A percentile compares a stretch with the other conserved stretches of the same genome.
Conservation (phyloP, 305 asterid species). For the Petunia hybrid region DNA sequence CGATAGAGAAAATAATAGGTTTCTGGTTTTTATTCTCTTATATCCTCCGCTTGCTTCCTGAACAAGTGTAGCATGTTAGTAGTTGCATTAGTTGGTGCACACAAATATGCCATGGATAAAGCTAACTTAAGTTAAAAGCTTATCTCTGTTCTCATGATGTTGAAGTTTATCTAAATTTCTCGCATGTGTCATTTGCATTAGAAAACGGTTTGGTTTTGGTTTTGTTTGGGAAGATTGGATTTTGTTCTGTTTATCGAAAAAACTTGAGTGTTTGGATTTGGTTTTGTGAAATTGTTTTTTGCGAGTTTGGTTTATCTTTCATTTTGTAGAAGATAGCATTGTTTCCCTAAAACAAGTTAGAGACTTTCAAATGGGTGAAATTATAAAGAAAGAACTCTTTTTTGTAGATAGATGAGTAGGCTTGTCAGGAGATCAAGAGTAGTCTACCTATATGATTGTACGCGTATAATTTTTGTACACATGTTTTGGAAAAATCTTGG, state of each 20-base stretch:
- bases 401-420: neutral
- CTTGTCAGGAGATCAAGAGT: neutral
- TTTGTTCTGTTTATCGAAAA: neutral
- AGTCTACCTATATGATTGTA: neutral
- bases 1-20: neutral
- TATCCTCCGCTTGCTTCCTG: neutral
- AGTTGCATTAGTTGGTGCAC: conserved; percentile 3
- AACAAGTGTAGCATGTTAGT: neutral
- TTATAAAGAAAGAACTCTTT: neutral
- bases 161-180: neutral
- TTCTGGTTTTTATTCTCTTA: neutral
- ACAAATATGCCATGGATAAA: neutral
- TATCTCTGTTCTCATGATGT: neutral
- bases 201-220: neutral
- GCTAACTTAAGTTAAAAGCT: conserved; percentile 1
- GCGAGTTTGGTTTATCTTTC: neutral
- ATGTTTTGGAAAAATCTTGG: neutral
- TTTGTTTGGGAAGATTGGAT: neutral
- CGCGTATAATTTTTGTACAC: neutral
- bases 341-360: neutral
- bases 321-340: neutral
- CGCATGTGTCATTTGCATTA: neutral
- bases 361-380: neutral
- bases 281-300: conserved; percentile 5
- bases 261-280: neutral